Conservation (phyloP, 2,329 filamentous ascomycete genomes). For the Claviceps maximensis region DNA sequence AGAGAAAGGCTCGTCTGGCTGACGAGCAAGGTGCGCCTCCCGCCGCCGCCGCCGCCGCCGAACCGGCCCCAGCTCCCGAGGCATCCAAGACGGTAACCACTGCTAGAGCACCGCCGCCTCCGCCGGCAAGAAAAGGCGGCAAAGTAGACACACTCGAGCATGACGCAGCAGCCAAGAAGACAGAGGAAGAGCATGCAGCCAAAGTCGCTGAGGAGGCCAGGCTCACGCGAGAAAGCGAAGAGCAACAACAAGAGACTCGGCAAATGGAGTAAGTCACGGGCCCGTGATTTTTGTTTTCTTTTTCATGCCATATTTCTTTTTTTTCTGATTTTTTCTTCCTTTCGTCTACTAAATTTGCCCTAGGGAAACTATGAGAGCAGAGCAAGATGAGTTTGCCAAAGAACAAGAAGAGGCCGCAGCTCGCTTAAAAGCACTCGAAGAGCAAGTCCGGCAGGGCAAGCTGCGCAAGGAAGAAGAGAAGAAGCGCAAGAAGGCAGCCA, state of each 20-base stretch:
- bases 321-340: background rate
- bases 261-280: constrained; percentile 66
- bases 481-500: constrained; percentile 75
- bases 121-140: constrained; percentile 59
- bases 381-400: constrained; percentile 67
- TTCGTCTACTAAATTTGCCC: constrained; percentile 14
- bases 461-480: constrained; percentile 95
- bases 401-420: constrained; percentile 73
- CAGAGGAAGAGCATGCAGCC: constrained; percentile 40
- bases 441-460: constrained; percentile 87
- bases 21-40: constrained; percentile 58
- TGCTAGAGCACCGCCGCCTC: constrained; percentile 62
- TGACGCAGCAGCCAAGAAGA: constrained; percentile 38
- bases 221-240: constrained; percentile 58
- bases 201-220: constrained; percentile 54
- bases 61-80: constrained; percentile 39
- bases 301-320: too few species aligned
- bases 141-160: constrained; percentile 47
- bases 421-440: constrained; percentile 77
- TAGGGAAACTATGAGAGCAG: constrained; percentile 59
- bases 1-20: constrained; percentile 69
- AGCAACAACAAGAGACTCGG: constrained; percentile 59
- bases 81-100: constrained; percentile 27
- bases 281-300: too few species aligned
- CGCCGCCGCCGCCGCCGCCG: constrained; percentile 31